phyloP scores from a whole-genome alignment of 495 filamentous ascomycete genomes.

The Talaromyces trachyspermus region DNA sequence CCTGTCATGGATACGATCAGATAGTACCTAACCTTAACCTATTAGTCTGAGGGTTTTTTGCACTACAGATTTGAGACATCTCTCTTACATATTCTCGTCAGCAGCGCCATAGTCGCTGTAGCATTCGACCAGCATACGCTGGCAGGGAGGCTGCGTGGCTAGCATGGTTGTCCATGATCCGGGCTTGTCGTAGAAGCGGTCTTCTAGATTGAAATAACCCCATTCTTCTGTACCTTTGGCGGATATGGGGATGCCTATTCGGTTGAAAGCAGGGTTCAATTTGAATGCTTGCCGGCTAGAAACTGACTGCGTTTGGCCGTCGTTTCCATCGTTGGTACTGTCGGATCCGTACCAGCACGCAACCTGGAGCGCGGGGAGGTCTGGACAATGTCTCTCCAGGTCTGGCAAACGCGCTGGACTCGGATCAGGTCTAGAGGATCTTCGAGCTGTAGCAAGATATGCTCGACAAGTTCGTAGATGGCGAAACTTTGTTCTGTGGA shows the following conservation, averaged over 20 bases:
- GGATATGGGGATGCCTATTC: too few relatives aligned
- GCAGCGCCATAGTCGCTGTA: constrained; percentile 1
- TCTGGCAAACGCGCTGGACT: constrained; percentile 6
- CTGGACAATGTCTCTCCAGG: constrained; percentile 9
- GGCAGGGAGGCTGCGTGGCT: constrained; percentile 9
- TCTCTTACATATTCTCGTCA: neutral
- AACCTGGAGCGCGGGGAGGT: constrained; percentile 6
- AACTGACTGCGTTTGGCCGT: too few relatives aligned
- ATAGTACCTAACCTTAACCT: constrained; percentile 5
- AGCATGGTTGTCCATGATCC: constrained; percentile 9
- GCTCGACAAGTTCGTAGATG: constrained; percentile 8
- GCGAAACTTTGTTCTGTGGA: constrained; percentile 2
- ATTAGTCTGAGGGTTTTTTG: constrained; percentile 1
- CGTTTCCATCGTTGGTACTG: neutral
- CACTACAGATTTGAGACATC: neutral
- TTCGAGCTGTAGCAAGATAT: constrained; percentile 5
- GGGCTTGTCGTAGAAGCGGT: constrained; percentile 3
- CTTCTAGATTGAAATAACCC: too few relatives aligned
- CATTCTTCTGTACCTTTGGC: too few relatives aligned
- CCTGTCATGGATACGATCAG: constrained; percentile 4
- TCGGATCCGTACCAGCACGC: constrained; percentile 8
- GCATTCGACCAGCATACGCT: constrained; percentile 5
- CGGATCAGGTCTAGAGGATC: constrained; percentile 8
- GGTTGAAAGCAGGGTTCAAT: constrained; percentile 9
- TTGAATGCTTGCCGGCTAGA: neutral